phyloP scores from a whole-genome alignment of 129 eudicot genomes.

The Pittosporum tobira region DNA sequence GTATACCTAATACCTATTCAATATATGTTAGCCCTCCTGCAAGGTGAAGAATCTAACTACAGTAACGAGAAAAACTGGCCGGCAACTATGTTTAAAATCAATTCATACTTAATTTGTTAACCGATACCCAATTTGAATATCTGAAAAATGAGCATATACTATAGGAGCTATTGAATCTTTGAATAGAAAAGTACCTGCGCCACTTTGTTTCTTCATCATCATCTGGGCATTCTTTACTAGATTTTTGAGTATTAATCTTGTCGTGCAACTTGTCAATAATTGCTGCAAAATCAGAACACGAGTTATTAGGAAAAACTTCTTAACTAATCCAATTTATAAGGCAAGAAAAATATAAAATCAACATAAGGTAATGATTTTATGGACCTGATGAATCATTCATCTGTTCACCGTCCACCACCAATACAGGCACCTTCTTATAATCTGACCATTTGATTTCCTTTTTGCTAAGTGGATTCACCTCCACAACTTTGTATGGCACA shows the following conservation, averaged over 20 bases:
- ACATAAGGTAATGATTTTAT: conserved; percentile 1
- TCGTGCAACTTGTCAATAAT: conserved; percentile 40
- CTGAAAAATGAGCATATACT: not conserved
- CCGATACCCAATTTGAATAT: too few species aligned
- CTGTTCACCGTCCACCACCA: conserved; percentile 67
- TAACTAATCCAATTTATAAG: too few species aligned
- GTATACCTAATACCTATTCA: too few species aligned
- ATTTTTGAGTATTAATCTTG: conserved; percentile 25
- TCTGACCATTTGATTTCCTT: conserved; percentile 89
- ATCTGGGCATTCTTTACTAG: conserved; percentile 16
- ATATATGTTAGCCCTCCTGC: too few species aligned
- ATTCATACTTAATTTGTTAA: not conserved
- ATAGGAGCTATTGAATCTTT: not conserved
- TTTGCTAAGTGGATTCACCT: conserved; percentile 70
- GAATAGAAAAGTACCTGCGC: conserved; percentile 34
- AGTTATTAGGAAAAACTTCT: too few species aligned
- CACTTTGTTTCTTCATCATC: conserved; percentile 54
- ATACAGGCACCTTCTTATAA: conserved; percentile 79
- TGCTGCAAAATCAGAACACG: conserved; percentile 29
- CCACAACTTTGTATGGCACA: conserved; percentile 71
- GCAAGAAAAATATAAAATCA: not conserved
- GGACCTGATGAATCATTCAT: conserved; percentile 82
- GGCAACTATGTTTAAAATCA: not conserved
- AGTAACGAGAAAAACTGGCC: too few species aligned
- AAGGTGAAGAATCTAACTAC: too few species aligned